phyloP scores from a whole-genome alignment of 495 filamentous ascomycete genomes.

The Cercophora sp. region DNA sequence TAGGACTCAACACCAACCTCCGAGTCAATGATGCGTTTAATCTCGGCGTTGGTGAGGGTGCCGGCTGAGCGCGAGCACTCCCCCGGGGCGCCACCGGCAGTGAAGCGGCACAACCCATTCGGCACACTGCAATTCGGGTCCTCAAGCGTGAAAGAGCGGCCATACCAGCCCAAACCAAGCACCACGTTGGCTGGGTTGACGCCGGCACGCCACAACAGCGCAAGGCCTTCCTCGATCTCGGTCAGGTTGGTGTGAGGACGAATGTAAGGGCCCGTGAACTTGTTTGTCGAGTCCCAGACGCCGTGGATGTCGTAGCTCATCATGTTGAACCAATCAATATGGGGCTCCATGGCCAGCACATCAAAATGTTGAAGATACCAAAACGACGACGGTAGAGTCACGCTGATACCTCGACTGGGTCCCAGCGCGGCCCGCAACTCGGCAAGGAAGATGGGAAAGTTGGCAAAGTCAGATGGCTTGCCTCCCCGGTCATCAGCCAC shows the following conservation, averaged over 20 bases:
- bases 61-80: slow-evolving; percentile 31
- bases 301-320: slow-evolving; percentile 52
- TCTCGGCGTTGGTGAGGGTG: slow-evolving; percentile 39
- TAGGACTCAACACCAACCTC: background rate
- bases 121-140: slow-evolving; percentile 21
- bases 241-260: slow-evolving; percentile 53
- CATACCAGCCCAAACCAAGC: slow-evolving; percentile 54
- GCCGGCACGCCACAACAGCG: slow-evolving; percentile 51
- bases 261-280: slow-evolving; percentile 31
- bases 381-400: slow-evolving; percentile 45
- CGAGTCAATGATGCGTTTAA: slow-evolving; percentile 20
- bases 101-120: slow-evolving; percentile 33
- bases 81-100: slow-evolving; percentile 24
- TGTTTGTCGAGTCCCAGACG: slow-evolving; percentile 24
- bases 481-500: slow-evolving; percentile 45
- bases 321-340: slow-evolving; percentile 52
- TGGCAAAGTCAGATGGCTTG: slow-evolving; percentile 32
- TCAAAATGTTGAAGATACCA: slow-evolving; percentile 57
- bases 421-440: slow-evolving; percentile 27
- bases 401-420: slow-evolving; percentile 35
- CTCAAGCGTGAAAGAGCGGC: slow-evolving; percentile 32
- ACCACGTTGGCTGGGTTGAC: slow-evolving; percentile 39
- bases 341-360: slow-evolving; percentile 27
- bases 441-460: slow-evolving; percentile 40
- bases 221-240: slow-evolving; percentile 45